Conservation (phyloP, 345 rosid genomes). For the Sisymbrium altissimum region DNA sequence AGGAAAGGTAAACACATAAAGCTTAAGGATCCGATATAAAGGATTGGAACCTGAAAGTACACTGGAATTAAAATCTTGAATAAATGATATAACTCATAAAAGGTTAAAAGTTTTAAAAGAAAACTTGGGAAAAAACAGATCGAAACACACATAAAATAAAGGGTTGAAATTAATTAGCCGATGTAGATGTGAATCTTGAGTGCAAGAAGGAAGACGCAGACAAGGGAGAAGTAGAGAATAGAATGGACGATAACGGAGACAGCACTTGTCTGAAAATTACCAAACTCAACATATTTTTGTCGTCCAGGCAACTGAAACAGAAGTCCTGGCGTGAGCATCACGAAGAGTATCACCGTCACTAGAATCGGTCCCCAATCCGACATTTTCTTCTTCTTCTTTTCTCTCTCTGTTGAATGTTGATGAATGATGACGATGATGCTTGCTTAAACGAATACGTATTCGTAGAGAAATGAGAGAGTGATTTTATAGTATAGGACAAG, state of each 20-base stretch:
- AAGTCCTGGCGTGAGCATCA: constrained; percentile 64
- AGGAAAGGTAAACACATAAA: neutral
- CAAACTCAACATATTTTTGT: constrained; percentile 53
- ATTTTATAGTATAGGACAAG: constrained; percentile 2
- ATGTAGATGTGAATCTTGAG: constrained; percentile 59
- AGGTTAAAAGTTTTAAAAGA: neutral
- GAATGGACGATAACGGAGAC: constrained; percentile 59
- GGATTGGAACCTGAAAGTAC: neutral
- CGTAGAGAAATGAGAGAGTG: neutral
- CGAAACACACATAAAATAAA: neutral
- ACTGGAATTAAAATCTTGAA: neutral
- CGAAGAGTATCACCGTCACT: constrained; percentile 63
- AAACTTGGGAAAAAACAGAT: neutral
- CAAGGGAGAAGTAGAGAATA: constrained; percentile 55
- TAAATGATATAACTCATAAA: neutral
- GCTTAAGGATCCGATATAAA: constrained; percentile 19
- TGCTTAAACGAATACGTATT: neutral
- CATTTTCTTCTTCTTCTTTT: constrained; percentile 26
- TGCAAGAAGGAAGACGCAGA: constrained; percentile 56
- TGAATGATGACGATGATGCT: constrained; percentile 12
- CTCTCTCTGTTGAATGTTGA: neutral
- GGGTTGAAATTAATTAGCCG: constrained; percentile 13
- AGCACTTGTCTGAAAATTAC: constrained; percentile 66
- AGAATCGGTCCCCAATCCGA: constrained; percentile 85
- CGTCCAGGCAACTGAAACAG: constrained; percentile 68